These are phyloP conservation scores for Polytolypa hystricis DNA, from an alignment of 2,329 filamentous ascomycete species.

Conservation along the genomic window DNA sequence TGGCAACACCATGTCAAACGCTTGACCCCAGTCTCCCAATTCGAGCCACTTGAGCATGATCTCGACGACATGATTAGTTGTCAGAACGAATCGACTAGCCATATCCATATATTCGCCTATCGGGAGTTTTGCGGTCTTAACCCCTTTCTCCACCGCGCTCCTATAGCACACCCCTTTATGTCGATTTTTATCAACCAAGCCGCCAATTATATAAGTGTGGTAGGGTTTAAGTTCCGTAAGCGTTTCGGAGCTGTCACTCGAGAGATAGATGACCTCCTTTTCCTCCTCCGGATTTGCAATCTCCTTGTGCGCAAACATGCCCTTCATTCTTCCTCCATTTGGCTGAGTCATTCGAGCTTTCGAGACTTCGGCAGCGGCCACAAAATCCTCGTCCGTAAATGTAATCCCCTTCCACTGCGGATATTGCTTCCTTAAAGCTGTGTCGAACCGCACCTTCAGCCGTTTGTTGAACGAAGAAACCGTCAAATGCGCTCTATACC, in stretches of 20 bases:
- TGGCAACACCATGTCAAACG: conserved; percentile 80
- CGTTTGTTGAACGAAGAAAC: conserved; percentile 67
- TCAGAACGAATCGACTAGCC: conserved; percentile 71
- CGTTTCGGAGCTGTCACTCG: conserved; percentile 80
- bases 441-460: conserved; percentile 71
- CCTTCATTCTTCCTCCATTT: conserved; percentile 47
- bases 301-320: conserved; percentile 41
- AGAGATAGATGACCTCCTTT: conserved; percentile 71
- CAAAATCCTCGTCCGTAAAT: conserved; percentile 65
- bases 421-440: conserved; percentile 58
- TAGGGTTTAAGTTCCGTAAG: conserved; percentile 74
- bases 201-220: conserved; percentile 86
- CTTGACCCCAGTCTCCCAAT: conserved; percentile 78
- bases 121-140: conserved; percentile 81
- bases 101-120: conserved; percentile 95
- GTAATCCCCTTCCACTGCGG: conserved; percentile 66
- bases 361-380: conserved; percentile 54
- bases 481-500: conserved; percentile 59
- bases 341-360: conserved; percentile 54
- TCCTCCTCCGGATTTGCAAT: conserved; percentile 22
- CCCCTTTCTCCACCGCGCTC: conserved; percentile 59
- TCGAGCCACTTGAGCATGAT: conserved; percentile 95
- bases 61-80: conserved; percentile 92
- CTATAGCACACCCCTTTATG: conserved; percentile 92
- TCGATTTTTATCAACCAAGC: conserved; percentile 89